Evolutionary conservation across 2,329 filamentous ascomycete genomes (phyloP).

Genomic region (Capronia epimyces): DNA sequence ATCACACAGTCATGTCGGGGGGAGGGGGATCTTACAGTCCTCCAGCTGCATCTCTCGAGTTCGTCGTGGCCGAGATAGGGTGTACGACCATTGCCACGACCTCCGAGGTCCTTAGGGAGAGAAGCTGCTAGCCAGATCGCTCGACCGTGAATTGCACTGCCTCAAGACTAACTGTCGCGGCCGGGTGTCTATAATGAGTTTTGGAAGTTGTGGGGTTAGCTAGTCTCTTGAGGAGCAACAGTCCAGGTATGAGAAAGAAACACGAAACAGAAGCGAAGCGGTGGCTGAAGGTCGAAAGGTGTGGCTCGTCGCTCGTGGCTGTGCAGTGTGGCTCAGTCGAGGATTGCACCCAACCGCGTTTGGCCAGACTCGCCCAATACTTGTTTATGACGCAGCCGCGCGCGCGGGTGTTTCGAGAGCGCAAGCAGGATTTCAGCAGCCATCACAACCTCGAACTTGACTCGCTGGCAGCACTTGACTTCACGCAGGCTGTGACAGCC

Average conservation of each 20-base stretch:
- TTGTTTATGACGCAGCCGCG: slow-evolving; percentile 13
- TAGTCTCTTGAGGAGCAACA: neutral
- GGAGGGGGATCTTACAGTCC: slow-evolving; percentile 59
- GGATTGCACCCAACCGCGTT: neutral
- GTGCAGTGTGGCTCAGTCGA: neutral
- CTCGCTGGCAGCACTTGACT: slow-evolving; percentile 9
- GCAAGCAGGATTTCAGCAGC: slow-evolving; percentile 15
- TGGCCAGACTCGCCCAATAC: neutral
- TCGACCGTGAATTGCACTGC: slow-evolving; percentile 10
- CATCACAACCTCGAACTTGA: slow-evolving; percentile 3
- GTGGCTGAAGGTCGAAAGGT: neutral
- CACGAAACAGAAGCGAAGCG: neutral
- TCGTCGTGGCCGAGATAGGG: slow-evolving; percentile 39
- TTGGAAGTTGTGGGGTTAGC: neutral
- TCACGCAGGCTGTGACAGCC: neutral
- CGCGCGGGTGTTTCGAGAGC: slow-evolving; percentile 9
- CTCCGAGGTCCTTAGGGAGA: slow-evolving; percentile 5
- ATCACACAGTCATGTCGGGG: neutral
- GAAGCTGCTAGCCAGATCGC: neutral
- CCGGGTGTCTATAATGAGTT: neutral
- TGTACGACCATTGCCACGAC: slow-evolving; percentile 55
- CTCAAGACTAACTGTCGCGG: slow-evolving; percentile 11
- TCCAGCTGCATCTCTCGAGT: slow-evolving; percentile 72
- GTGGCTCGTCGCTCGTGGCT: slow-evolving; percentile 6
- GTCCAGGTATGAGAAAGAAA: neutral